These are phyloP conservation scores for Microdochium paspali DNA, from an alignment of 2,329 filamentous ascomycete genomes.

Conservation along the genomic window DNA sequence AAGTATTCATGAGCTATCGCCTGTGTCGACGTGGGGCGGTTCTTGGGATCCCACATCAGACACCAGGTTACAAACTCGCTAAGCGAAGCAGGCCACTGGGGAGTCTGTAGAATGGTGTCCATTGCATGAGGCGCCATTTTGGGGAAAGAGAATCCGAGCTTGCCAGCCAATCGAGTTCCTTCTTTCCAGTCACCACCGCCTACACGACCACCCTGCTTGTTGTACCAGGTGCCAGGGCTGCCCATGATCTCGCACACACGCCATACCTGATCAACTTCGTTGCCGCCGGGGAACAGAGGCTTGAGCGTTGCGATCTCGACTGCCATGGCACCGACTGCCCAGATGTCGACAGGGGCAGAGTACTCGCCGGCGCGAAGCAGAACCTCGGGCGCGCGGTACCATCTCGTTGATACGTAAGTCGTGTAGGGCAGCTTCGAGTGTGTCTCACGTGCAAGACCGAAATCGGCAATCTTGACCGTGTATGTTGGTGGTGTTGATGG, in stretches of 20 bases:
- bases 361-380: constrained; percentile 91
- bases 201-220: constrained; percentile 75
- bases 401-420: constrained; percentile 94
- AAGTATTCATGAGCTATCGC: constrained; percentile 97
- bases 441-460: constrained; percentile 93
- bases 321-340: constrained; percentile 97
- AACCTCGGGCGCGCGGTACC: constrained; percentile 96
- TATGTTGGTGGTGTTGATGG: constrained; percentile 90
- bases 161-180: constrained; percentile 82
- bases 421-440: constrained; percentile 96
- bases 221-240: constrained; percentile 96
- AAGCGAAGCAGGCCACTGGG: constrained; percentile 84
- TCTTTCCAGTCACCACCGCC: constrained; percentile 98
- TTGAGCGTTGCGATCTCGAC: constrained; percentile 96
- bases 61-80: constrained; percentile 97
- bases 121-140: constrained; percentile 98
- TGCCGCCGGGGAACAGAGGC: constrained; percentile 91
- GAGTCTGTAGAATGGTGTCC: constrained; percentile 82
- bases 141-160: constrained; percentile 96
- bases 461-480: constrained; percentile 97
- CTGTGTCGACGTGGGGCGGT: constrained; percentile 81
- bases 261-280: constrained; percentile 99
- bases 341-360: constrained; percentile 95
- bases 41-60: constrained; percentile 96
- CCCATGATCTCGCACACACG: constrained; percentile 99